Percentiles rank a stretch among this genome's conserved stretches.
Evolutionary conservation across 2,329 filamentous ascomycete species (phyloP).

Genomic region (Elsinoe necatrix): DNA sequence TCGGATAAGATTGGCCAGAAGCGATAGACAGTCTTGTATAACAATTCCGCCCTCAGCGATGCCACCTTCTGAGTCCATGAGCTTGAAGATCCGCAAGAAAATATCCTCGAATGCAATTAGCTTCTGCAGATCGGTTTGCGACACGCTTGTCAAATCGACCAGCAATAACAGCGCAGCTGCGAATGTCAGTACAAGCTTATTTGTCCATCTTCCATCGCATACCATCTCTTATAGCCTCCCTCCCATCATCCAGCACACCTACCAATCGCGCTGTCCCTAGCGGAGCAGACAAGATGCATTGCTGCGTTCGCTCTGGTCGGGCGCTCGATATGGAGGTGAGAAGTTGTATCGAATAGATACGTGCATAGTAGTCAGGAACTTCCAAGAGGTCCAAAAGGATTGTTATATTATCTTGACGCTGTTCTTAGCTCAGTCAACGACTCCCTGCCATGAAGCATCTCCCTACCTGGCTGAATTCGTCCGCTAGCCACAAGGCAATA

Average conservation of each 20-base stretch:
- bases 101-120: slow-evolving; percentile 92
- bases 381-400: slow-evolving; percentile 84
- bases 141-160: slow-evolving; percentile 70
- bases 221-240: slow-evolving; percentile 79
- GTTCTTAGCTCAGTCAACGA: slow-evolving; percentile 43
- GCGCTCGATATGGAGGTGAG: slow-evolving; percentile 78
- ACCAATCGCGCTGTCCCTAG: slow-evolving; percentile 82
- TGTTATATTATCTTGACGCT: slow-evolving; percentile 91
- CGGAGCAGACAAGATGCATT: slow-evolving; percentile 84
- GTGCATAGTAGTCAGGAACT: slow-evolving; percentile 59
- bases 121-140: slow-evolving; percentile 83
- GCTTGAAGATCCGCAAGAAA: slow-evolving; percentile 75
- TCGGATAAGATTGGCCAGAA: slow-evolving; percentile 80
- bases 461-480: slow-evolving; percentile 85
- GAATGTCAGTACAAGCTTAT: not conserved
- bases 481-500: slow-evolving; percentile 89
- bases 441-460: slow-evolving; percentile 1
- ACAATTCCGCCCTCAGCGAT: slow-evolving; percentile 74
- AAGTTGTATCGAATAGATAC: slow-evolving; percentile 83
- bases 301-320: slow-evolving; percentile 82
- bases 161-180: slow-evolving; percentile 73
- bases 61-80: slow-evolving; percentile 75
- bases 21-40: slow-evolving; percentile 85
- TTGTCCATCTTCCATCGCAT: slow-evolving; percentile 18
- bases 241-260: slow-evolving; percentile 69